Percentiles rank a stretch among this genome's conserved stretches.
phyloP scores from a whole-genome alignment of 257 asterid species.

The Cordia subcordata region DNA sequence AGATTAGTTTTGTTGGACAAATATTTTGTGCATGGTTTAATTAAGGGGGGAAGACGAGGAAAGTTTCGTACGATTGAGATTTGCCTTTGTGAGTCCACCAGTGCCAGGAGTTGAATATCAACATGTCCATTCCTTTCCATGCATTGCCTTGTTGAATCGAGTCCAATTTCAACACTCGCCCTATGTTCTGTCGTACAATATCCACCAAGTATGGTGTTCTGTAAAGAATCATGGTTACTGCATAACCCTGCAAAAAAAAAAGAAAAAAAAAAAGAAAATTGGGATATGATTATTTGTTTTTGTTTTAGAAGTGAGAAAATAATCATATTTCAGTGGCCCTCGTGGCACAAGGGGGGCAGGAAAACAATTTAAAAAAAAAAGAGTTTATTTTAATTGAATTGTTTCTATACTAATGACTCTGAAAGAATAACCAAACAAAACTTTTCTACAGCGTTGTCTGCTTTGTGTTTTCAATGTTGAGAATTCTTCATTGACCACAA shows the following conservation, averaged over 20 bases:
- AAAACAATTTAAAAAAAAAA: too few relatives aligned
- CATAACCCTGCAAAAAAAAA: constrained; percentile 50
- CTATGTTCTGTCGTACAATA: constrained; percentile 44
- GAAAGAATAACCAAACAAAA: neutral
- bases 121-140: constrained; percentile 81
- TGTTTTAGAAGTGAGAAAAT: too few relatives aligned
- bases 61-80: constrained; percentile 42
- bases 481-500: neutral
- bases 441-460: neutral
- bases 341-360: too few relatives aligned
- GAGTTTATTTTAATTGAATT: too few relatives aligned
- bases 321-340: too few relatives aligned
- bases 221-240: constrained; percentile 45
- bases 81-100: constrained; percentile 88
- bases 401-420: neutral
- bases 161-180: constrained; percentile 53
- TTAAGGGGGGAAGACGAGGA: neutral
- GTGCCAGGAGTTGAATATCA: constrained; percentile 74
- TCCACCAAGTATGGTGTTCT: constrained; percentile 69
- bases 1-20: too few relatives aligned
- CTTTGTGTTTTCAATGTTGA: neutral
- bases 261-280: too few relatives aligned
- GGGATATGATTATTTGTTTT: too few relatives aligned
- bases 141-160: constrained; percentile 63
- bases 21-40: neutral